Percentiles rank a stretch among this genome's conserved stretches.
phyloP scores from a whole-genome alignment of 257 asterid species.

The Solanum clarkiae region DNA sequence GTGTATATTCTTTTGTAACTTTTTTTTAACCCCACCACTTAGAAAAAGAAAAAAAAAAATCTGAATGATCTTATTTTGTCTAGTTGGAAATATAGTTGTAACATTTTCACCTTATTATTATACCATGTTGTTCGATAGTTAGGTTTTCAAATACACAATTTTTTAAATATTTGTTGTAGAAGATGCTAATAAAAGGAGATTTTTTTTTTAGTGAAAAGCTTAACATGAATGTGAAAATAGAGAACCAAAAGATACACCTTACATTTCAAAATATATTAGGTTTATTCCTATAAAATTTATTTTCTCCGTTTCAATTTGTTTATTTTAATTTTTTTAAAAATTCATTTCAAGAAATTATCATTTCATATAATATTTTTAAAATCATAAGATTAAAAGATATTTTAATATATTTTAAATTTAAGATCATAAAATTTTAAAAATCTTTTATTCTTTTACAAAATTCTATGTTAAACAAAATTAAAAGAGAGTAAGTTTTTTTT shows the following conservation, averaged over 20 bases:
- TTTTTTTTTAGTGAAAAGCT: neutral
- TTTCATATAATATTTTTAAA: too few relatives aligned
- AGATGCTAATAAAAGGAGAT: neutral
- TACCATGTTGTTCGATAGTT: neutral
- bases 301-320: neutral
- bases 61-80: neutral
- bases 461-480: neutral
- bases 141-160: neutral
- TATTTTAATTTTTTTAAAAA: neutral
- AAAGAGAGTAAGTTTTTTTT: neutral
- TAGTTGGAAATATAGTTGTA: neutral
- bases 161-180: neutral
- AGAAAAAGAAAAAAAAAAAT: neutral
- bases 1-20: neutral
- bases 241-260: neutral
- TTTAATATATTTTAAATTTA: neutral
- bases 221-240: neutral
- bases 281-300: neutral
- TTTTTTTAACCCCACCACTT: neutral
- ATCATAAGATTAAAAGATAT: neutral
- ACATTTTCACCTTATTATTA: neutral
- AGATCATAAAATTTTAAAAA: fast-evolving
- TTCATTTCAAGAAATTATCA: too few relatives aligned
- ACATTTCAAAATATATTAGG: neutral
- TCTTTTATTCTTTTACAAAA: neutral